Evolutionary conservation across 441 rosid genomes (phyloP).

Genomic region (Euphorbia celastroides): DNA sequence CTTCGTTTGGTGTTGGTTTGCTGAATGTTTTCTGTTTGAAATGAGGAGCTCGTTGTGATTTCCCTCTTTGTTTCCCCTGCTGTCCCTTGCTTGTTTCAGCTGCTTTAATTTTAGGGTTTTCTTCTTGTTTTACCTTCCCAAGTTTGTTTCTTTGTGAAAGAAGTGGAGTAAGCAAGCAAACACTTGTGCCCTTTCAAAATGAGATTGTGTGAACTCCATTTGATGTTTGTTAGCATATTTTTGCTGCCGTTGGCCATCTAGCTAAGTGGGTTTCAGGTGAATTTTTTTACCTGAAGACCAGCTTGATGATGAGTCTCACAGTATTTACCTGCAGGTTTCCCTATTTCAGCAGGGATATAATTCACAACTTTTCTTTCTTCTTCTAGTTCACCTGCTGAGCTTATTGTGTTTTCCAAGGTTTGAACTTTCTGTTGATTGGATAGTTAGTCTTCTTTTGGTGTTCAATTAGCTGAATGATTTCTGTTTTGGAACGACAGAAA

Average conservation of each 20-base stretch:
- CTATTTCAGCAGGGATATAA: not conserved
- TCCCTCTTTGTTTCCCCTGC: not conserved
- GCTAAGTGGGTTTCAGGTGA: not conserved
- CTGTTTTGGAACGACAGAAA: not conserved
- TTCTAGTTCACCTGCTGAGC: not conserved
- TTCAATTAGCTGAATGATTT: too few species aligned
- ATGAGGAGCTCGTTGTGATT: not conserved
- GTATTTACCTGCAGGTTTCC: not conserved
- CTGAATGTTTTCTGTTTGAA: not conserved
- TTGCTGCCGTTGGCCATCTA: not conserved
- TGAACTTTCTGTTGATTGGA: not conserved
- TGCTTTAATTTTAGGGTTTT: not conserved
- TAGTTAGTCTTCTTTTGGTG: too few species aligned
- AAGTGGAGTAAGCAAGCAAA: not conserved
- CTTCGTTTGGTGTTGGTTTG: slow-evolving; percentile 6
- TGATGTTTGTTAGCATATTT: not conserved
- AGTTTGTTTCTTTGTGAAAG: too few species aligned
- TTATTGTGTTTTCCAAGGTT: not conserved
- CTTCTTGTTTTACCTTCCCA: not conserved
- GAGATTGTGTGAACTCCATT: not conserved
- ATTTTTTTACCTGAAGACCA: not conserved
- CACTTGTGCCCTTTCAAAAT: not conserved
- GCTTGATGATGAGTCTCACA: not conserved
- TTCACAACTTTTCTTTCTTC: not conserved
- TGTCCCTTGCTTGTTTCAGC: not conserved